A percentile compares a stretch with the other conserved stretches of the same genome.
Conservation (phyloP, 805 yeast genomes). For the Hanseniaspora hatyaiensis region DNA sequence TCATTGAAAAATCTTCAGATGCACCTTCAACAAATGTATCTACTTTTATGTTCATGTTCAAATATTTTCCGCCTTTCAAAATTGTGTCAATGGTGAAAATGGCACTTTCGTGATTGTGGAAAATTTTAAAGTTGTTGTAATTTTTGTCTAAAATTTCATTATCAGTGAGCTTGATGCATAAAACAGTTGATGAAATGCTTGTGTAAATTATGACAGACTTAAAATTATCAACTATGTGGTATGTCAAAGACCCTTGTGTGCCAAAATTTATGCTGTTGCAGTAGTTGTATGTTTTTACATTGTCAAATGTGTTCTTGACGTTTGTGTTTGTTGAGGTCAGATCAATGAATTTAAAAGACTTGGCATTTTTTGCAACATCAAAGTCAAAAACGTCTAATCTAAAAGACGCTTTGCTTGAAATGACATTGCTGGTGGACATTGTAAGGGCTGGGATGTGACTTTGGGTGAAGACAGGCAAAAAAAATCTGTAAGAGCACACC, state of each 20-base stretch:
- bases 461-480: too few relatives aligned
- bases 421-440: neutral
- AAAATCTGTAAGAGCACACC: too few relatives aligned
- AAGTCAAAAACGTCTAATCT: slow-evolving; percentile 7
- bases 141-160: neutral
- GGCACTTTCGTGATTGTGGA: neutral
- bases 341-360: neutral
- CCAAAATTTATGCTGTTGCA: slow-evolving; percentile 6
- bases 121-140: neutral
- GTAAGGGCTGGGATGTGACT: too few relatives aligned
- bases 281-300: neutral
- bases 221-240: neutral
- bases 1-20: neutral
- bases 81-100: slow-evolving; percentile 4
- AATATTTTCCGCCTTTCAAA: neutral
- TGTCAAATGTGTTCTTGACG: neutral
- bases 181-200: neutral
- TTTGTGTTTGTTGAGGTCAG: neutral
- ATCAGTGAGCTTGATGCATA: neutral
- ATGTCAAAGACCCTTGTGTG: neutral
- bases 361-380: neutral
- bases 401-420: neutral
- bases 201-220: neutral
- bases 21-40: neutral
- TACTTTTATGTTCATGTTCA: neutral